Evolutionary conservation across 495 filamentous ascomycete species (phyloP), one percentile per base, ranked within the genome.

Genomic region (Trichoderma virens): DNA sequence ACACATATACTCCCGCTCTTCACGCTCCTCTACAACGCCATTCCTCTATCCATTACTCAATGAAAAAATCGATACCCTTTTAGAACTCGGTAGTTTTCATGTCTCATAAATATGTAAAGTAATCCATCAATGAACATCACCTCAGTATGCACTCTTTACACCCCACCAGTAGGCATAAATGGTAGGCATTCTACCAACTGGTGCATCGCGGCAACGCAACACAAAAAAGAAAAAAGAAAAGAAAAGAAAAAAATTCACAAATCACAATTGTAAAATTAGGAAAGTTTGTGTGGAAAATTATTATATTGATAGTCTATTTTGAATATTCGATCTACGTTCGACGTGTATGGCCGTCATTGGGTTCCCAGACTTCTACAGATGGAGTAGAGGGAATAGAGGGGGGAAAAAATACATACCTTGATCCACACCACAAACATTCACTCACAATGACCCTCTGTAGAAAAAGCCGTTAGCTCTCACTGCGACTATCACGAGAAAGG

Each of bases 401-500:
- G 16, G 6, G 20, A 56, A 31, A 31, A 16, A 20, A 47, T 9
- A 56, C 51, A 56, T 56, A 56, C 51, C 51, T 56, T 56, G 25
- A 11, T 28, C 11, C 23, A 56, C 27, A 56, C 20, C 25, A 56
- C 23, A 56, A 16, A n/a, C n/a, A n/a, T n/a, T n/a, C 23, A 27
- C 13, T 28, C 6, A 16, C 27, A 14, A 14, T 23, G 18, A 11
- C 11, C 25, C 51, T 56, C 51, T 56, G 51, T 16, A 56, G 27
- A 56, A 56, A 56, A 56, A 56, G 23, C 25, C 7, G 51, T 56
- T 30, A 56, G 51, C 51, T n/a, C 9, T 56, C 27, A 56, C 51
- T 56, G 25, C 9, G 8, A 28, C 16, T 3, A 56, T 56, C 51
- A 56, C 51, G 34, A 35, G 34, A 28, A 31, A 31, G 20, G n/a